Evolutionary conservation across 2,329 filamentous ascomycete species (phyloP).

Genomic region (Magnaporthiopsis rhizophila): DNA sequence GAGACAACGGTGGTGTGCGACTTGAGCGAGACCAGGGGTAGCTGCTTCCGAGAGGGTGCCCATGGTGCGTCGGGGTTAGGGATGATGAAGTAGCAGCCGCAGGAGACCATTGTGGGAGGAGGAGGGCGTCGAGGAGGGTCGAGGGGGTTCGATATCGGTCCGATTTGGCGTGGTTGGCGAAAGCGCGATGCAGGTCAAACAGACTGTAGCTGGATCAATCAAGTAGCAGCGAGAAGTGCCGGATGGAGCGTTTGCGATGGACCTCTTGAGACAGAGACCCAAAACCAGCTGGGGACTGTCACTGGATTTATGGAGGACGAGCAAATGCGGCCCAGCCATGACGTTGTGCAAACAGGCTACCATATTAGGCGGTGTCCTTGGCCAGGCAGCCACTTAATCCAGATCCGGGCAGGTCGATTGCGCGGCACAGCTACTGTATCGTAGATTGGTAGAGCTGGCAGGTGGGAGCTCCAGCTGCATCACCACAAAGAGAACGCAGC

Average conservation of each 20-base stretch:
- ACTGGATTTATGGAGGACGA: background rate
- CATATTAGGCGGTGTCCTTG: background rate
- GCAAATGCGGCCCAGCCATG: background rate
- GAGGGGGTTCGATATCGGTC: no score
- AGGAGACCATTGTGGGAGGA: conserved; percentile 13
- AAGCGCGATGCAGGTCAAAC: no score
- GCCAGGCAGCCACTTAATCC: background rate
- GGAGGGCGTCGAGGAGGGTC: no score
- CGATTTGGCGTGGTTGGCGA: no score
- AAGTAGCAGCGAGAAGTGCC: background rate
- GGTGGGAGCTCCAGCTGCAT: no score
- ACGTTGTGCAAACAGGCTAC: background rate
- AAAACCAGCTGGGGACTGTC: background rate
- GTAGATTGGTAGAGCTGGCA: no score
- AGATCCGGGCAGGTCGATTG: no score
- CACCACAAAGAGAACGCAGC: no score
- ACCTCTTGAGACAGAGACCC: no score
- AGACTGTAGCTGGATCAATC: background rate
- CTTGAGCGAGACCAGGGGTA: conserved; percentile 50
- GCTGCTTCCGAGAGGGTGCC: conserved; percentile 26
- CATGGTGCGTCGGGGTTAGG: background rate
- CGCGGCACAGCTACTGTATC: no score
- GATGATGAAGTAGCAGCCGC: conserved; percentile 27
- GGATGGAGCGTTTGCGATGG: no score
- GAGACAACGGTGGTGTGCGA: conserved; percentile 55